Base-by-base conservation (phyloP, 805 yeast species). In the Cyberlindnera lachancei region DNA sequence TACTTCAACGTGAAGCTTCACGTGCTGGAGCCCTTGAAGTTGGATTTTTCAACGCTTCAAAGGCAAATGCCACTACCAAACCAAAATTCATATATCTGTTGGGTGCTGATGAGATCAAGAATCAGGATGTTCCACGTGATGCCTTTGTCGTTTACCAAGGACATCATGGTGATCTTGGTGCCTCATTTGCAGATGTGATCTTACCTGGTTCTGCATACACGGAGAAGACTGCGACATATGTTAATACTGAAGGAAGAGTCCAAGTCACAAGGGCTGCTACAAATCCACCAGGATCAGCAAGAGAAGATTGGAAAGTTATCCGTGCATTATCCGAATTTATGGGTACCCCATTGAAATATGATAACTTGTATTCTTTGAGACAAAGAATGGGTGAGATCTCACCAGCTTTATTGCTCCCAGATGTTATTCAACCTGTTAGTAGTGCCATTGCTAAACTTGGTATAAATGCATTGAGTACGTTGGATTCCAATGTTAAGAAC, bases 131-230 rank as follows among this genome's bases (percentile, higher is more conserved):
- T 46, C 94, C 94, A 44, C 66, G 68, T 56, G 92, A 84, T 55
- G 85, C 95, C 4, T 85, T 84, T 56, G 95, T 85, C 19, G 77
- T 84, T 33, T 84, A 84, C 63, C 86, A 84, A 63, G 95, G 95
- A 35, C 94, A 85, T 60, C 94, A 84, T 60, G 95, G 95, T 62
- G 95, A 84, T 48, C 58, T 71, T 15, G 95, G 95, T 46, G 95
- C 95, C 18, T 77, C 90, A 7, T 71, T 75, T 46, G 95, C 95
- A 27, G 94, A 84, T 57, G 94, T 84, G 27, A 72, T 84, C 38
- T 70, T 84, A 45, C 95, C 95, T 28, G 88, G 88, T 29, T 70
- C 88, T 22, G 94, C 95, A 24, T 85, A 79, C 70, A 85, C 95
- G 24, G 95, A 84, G 59, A 85, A 84, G 61, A 64, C 76, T 18